Conservation (phyloP, 768 basidiomycete genomes). For the Lyophyllum atratum region DNA sequence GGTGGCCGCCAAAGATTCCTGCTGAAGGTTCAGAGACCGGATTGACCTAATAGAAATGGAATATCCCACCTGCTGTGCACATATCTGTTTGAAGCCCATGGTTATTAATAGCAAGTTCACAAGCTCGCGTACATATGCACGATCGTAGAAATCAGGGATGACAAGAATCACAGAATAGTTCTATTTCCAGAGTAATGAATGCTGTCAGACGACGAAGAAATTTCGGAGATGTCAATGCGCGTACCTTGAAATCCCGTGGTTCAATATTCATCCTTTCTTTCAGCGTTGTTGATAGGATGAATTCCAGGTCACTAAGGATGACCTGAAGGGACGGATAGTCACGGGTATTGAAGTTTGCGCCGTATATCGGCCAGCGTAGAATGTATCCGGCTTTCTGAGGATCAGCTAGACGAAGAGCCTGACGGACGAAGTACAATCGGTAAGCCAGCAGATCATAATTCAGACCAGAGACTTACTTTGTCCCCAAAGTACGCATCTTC, state of each 20-base stretch:
- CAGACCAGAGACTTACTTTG: conserved; percentile 41
- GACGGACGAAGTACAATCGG: not conserved
- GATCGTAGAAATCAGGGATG: conserved; percentile 90
- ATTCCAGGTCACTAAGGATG: conserved; percentile 77
- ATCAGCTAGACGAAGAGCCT: conserved; percentile 74
- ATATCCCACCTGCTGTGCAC: conserved; percentile 78
- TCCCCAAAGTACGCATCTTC: conserved; percentile 71
- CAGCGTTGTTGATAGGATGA: conserved; percentile 65
- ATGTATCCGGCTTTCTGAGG: conserved; percentile 68
- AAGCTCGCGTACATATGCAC: conserved; percentile 79
- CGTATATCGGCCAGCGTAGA: conserved; percentile 82
- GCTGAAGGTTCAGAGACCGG: conserved; percentile 1
- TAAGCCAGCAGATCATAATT: not conserved
- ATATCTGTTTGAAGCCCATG: conserved; percentile 93
- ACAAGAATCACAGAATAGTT: conserved; percentile 86
- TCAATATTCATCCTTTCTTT: conserved; percentile 59
- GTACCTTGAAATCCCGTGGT: conserved; percentile 60
- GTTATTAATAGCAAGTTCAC: conserved; percentile 68
- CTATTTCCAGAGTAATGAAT: conserved; percentile 39
- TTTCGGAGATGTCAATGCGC: conserved; percentile 8
- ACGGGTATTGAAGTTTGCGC: conserved; percentile 79
- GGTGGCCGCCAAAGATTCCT: conserved; percentile 93
- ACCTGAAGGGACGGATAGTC: conserved; percentile 75
- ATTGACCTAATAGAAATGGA: not conserved
- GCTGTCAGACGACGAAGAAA: not conserved